Conservation (phyloP, 768 basidiomycete genomes). For the Termitomyces sp. region DNA sequence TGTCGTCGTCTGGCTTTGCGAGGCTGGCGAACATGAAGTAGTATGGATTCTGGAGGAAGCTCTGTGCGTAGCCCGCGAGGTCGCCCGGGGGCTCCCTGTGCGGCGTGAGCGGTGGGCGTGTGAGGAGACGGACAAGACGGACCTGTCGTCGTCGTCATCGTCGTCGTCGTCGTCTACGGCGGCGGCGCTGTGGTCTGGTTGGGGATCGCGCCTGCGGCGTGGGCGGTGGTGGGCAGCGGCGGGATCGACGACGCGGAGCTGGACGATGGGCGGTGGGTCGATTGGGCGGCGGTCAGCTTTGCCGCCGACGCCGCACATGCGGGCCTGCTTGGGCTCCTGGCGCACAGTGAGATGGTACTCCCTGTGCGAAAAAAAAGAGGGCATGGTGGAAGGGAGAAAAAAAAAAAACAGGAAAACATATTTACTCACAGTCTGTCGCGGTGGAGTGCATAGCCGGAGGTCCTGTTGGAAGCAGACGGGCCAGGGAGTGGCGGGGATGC, state of each 20-base stretch:
- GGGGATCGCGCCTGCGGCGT: neutral
- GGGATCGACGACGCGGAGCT: constrained; percentile 84
- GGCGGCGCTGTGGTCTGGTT: constrained; percentile 5
- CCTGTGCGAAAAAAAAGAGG: constrained; percentile 33
- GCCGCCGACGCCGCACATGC: constrained; percentile 88
- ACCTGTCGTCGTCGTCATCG: constrained; percentile 12
- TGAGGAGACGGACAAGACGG: neutral
- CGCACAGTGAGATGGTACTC: constrained; percentile 83
- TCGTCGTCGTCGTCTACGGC: constrained; percentile 8
- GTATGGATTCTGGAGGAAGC: constrained; percentile 85
- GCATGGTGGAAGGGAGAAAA: neutral
- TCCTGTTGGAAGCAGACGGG: neutral
- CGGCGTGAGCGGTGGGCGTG: neutral
- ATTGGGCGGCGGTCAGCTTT: constrained; percentile 95
- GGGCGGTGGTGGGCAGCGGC: neutral
- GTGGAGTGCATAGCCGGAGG: constrained; percentile 16
- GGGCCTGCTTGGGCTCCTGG: constrained; percentile 88
- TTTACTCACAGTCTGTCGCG: constrained; percentile 36
- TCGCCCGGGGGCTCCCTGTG: constrained; percentile 20
- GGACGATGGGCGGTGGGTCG: constrained; percentile 96
- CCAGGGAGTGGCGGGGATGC: neutral
- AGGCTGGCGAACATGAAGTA: constrained; percentile 95
- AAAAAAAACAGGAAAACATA: neutral
- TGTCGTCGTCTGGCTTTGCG: constrained; percentile 84
- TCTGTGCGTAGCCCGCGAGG: constrained; percentile 42